Evolutionary conservation across 163 green algal genomes (phyloP), one percentile per base, ranked within the genome.

Genomic region (Coccomyxa subellipsoidea): DNA sequence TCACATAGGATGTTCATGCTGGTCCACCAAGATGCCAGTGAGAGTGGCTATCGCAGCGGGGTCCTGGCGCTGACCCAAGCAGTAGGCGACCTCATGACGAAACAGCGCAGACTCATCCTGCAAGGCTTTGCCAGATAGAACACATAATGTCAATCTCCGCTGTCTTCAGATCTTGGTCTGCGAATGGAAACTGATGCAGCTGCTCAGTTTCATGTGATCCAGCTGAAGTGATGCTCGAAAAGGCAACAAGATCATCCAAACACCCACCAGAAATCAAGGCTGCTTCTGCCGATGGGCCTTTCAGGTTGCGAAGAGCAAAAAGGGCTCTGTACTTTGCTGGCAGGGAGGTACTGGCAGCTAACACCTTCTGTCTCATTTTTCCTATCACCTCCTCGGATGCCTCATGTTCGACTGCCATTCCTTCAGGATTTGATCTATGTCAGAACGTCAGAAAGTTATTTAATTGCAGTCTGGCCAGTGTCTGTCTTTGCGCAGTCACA

Each of bases 71-170:
- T 98, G 95, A 0, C 95, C 95, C 76, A 98, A 54, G 82, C 92
- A 96, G 82, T 96, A 98, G 4, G 95, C 95, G 23, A 98, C 93
- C 82, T 98, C 95, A 79, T 98, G 95, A 7, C 95, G 85, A 72
- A 97, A 95, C 4, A 98, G 87, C 15, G 90, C 91, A 36, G 94
- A 97, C 0, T 83, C 35, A 79, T 97, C 93, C 69, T 90, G 87
- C 15, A 97, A 72, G 0, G 89, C 92, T 95, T 86, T 76, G 82
- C 8, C 29, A 69, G 3, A 31, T 72, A 38, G 32, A 36, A 0
- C 2, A 0, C 29, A 54, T 82, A 0, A 39, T 53, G n/a, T n/a
- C n/a, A n/a, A n/a, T n/a, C n/a, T n/a, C n/a, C n/a, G n/a, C n/a
- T n/a, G n/a, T n/a, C n/a, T n/a, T n/a, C n/a, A n/a, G n/a, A n/a